Evolutionary conservation across 2,329 filamentous ascomycete species (phyloP), one percentile per base, ranked within the genome.

Genomic region (Ophiocordyceps robertsii): DNA sequence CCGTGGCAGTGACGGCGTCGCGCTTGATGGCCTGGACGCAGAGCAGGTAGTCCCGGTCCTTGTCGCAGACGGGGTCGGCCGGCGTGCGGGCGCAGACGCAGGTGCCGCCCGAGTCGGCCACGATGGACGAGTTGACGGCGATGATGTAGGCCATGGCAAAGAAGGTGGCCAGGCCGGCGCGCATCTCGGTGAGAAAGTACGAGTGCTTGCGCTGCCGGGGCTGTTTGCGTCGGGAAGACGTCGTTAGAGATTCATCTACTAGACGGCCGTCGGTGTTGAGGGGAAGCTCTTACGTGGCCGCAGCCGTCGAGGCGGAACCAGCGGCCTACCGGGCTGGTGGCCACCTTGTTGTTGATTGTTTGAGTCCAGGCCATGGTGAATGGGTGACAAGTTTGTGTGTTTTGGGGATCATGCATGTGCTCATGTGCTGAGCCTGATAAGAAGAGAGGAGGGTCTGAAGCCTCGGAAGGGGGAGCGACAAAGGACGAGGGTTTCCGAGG

Each of bases 221-320:
- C 80, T 84, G 29, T 6, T 38, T 19, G 16, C 24, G 37, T 27
- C 6, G 24, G n/a, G 24, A 27, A 9, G 9, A 27, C 24, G 7
- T 27, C 6, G 9, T 27, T 9, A 27, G 24, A 27, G 24, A 27
- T 27, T 27, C 24, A 27, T 24, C 24, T 4, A 7, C 24, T 7
- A 4, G n/a, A 24, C 7, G 24, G 4, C 24, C 24, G 11, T 17
- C 3, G 39, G 37, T 19, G 32, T 42, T 12, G 35, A 16, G 19
- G 8, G n/a, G n/a, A n/a, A 27, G 21, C 37, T 72, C 79, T 69
- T 73, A 85, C 82, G 73, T 90, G 84, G 53, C 85, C 85, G 33
- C 76, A 87, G 50, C 84, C 84, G 47, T 93, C 85, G 35, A 94
- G 75, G 50, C 78, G 76, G 64, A 94, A 94, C 67, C 80, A 84